phyloP scores from a whole-genome alignment of 768 basidiomycete species.

The Psilocybe tampanensis region DNA sequence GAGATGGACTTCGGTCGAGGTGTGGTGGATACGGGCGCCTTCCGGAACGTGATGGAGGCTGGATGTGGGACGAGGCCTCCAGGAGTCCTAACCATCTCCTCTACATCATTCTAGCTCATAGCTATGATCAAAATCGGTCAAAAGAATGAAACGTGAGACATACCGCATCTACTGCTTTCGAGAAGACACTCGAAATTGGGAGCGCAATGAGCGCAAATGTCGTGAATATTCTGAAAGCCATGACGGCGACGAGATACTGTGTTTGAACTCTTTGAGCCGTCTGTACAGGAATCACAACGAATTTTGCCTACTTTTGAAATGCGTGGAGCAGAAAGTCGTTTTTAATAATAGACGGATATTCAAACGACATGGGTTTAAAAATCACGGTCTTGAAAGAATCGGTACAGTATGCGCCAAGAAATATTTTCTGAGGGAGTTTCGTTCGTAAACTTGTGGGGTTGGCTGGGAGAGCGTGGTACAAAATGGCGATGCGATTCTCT shows the following conservation, averaged over 20 bases:
- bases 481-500: too few relatives aligned
- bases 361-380: too few relatives aligned
- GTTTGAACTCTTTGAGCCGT: not conserved
- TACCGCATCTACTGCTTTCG: not conserved
- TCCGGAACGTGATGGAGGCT: constrained; percentile 17
- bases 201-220: not conserved
- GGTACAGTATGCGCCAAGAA: too few relatives aligned
- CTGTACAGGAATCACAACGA: too few relatives aligned
- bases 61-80: constrained; percentile 15
- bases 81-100: constrained; percentile 18
- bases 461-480: too few relatives aligned
- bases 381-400: too few relatives aligned
- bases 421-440: too few relatives aligned
- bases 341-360: too few relatives aligned
- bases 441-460: too few relatives aligned
- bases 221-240: not conserved
- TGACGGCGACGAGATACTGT: not conserved
- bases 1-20: constrained; percentile 11
- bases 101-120: not conserved
- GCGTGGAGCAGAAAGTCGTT: too few relatives aligned
- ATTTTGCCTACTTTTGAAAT: too few relatives aligned
- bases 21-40: constrained; percentile 19
- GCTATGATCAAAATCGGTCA: not conserved
- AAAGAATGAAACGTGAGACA: not conserved
- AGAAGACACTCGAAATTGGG: not conserved